Evolutionary conservation across 805 yeast genomes (phyloP), one percentile per base, ranked within the genome.

Genomic region (Saturnispora besseyi): DNA sequence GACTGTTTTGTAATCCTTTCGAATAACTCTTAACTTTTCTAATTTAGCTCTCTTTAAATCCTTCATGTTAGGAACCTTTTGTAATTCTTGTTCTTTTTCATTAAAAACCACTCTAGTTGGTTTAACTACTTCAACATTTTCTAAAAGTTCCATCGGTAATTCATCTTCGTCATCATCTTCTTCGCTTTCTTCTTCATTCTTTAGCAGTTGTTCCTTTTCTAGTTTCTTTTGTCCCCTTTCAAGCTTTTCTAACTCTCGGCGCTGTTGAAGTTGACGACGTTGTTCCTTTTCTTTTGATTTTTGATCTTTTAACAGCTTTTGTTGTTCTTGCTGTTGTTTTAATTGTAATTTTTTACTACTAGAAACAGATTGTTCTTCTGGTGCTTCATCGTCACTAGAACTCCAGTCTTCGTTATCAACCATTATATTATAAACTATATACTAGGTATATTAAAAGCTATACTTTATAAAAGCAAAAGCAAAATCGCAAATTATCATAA

Each of bases 341-440:
- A 48, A 54, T 9, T 45, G 28, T 31, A 46, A 45, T 37, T 54
- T 56, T 10, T 54, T 61, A 3, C 58, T 22, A 9, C 45, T 45
- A 13, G 48, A 31, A 11, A 62, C 41, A 5, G 59, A 45, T 46
- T 73, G 78, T 55, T 76, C 80, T 50, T 75, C 79, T 47, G 81
- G 81, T 0, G 80, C 78, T 21, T 73, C 79, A 50, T 68, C 74
- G n/a, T 47, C 50, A 47, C 45, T 41, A 15, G 42, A 36, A n/a
- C 32, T 30, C 37, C 45, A 40, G 8, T 41, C 50, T 21, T 41
- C 47, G 8, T 38, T 38, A 38, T 18, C 28, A 5, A 41, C 42
- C 47, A 45, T 45, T 26, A 13, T 33, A 15, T 8, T 38, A 31
- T 31, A 26, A 26, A 8, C 29, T 26, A 26, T 26, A 26, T 26